phyloP scores from a whole-genome alignment of 257 asterid species.

The Lycium ferocissimum region DNA sequence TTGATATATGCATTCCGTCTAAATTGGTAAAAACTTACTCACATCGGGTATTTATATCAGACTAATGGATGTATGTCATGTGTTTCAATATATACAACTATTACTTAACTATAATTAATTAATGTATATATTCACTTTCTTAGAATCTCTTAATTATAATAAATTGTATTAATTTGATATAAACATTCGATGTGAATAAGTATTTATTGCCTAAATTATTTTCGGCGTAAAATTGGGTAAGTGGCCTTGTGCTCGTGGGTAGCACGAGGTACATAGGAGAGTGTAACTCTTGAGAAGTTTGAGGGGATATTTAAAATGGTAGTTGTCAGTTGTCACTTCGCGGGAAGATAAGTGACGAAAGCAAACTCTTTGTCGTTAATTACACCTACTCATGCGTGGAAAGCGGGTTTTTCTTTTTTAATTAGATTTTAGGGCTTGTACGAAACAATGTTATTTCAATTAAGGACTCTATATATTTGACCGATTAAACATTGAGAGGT shows the following conservation, averaged over 20 bases:
- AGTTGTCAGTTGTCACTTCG: slow-evolving; percentile 45
- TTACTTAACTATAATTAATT: no score
- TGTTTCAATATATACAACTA: no score
- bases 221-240: no score
- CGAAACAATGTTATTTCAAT: background rate
- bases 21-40: no score
- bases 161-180: no score
- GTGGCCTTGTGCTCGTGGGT: background rate
- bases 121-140: no score
- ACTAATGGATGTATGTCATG: no score
- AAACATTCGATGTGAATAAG: no score
- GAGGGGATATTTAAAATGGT: background rate
- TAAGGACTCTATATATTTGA: background rate
- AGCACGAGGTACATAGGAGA: slow-evolving; percentile 28
- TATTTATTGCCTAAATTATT: no score
- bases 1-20: background rate
- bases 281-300: background rate
- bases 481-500: no score
- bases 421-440: background rate
- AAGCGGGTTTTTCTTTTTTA: background rate
- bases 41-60: no score
- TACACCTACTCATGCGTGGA: slow-evolving; percentile 1
- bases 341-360: slow-evolving; percentile 55
- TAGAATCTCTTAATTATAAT: no score
- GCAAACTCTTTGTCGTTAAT: slow-evolving; percentile 37